A percentile compares a stretch with the other conserved stretches of the same genome.
phyloP scores from a whole-genome alignment of 73 alveolate species.

The Paramecium biaurelia region DNA sequence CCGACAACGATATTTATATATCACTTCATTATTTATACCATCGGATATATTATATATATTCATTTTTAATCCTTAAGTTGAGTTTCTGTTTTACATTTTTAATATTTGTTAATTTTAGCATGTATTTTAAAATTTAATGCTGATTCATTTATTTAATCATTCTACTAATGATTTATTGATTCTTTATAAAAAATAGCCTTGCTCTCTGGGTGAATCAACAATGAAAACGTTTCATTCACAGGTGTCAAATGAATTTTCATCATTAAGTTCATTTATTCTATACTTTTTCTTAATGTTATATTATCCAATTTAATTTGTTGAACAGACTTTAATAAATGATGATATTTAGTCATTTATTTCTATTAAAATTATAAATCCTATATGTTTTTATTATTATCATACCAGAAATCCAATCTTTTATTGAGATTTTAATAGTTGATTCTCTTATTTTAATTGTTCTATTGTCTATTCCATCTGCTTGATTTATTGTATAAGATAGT shows the following conservation, averaged over 20 bases:
- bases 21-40: neutral
- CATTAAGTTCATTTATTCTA: neutral
- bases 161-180: neutral
- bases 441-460: neutral
- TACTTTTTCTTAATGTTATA: neutral
- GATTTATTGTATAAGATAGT: neutral
- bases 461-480: neutral
- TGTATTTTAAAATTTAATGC: neutral
- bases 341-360: neutral
- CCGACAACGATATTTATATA: conserved; percentile 77
- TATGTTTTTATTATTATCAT: neutral
- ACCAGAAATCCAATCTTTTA: neutral
- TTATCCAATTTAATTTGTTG: neutral
- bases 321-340: neutral
- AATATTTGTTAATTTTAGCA: neutral
- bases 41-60: neutral
- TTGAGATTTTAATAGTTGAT: neutral
- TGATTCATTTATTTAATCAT: neutral
- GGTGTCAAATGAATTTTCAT: neutral
- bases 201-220: neutral
- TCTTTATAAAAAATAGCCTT: neutral
- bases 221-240: neutral
- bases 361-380: neutral
- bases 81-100: neutral
- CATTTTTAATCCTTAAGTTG: neutral